Evolutionary conservation across 2,329 filamentous ascomycete genomes (phyloP), one percentile per base, ranked within the genome.

Genomic region (Phialophora expanda): DNA sequence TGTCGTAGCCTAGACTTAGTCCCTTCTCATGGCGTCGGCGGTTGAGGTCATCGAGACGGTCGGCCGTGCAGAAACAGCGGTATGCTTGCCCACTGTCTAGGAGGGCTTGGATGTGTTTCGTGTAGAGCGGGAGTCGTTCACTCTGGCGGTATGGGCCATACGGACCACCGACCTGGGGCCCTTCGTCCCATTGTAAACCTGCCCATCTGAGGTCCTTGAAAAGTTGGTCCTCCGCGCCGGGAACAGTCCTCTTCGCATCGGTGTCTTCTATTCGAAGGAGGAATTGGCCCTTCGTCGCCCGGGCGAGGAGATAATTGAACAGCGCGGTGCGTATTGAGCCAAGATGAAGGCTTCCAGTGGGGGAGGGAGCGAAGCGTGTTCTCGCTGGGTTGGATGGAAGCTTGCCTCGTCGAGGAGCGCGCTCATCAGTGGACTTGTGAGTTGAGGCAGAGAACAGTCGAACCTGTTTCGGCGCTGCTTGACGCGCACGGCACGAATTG

Each of bases 261-360:
- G 95, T 99, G 77, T 99, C 95, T 80, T 99, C 95, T 69, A 99
- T 88, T 9, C 95, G 88, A 57, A 99, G 81, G 11, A 99, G 79
- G 74, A 99, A 99, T 76, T 96, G 90, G 6, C 95, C 95, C 4
- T 90, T 89, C 0, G 95, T 97, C 2, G 90, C 87, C 74, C 89
- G 91, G 0, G 95, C 93, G n/a, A 96, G 84, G 4, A 99, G 82
- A 72, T 94, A 97, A 74, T 97, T 98, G 81, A 93, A 98, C n/a
- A 99, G 79, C 0, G 96, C 96, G 0, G 95, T 99, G 65, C 95
- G 85, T 41, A 99, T 78, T 0, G 93, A 97, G 3, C 95, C 95
- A 12, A 99, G 83, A 78, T 99, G 95, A 26, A 99, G 84, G 73
- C 94, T 93, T 1, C 95, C 95, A 0, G 95, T 99, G 0, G 95